phyloP scores from a whole-genome alignment of 2,329 filamentous ascomycete species.

The Fusarium keratoplasticum region DNA sequence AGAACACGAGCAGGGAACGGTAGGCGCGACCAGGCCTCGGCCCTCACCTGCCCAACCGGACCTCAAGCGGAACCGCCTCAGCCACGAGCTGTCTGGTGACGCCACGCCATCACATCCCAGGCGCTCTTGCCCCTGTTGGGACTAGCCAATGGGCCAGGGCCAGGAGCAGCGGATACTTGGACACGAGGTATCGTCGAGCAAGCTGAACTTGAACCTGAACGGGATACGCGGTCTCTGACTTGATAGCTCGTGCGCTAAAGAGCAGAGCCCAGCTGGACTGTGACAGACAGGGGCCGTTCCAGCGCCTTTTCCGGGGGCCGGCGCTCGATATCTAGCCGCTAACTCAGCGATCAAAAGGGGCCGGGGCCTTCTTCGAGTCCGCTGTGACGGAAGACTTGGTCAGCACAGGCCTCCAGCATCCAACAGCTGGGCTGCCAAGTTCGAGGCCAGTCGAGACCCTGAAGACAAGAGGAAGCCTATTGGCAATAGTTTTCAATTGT shows the following conservation, averaged over 20 bases:
- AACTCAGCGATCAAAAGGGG: neutral
- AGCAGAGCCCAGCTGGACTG: neutral
- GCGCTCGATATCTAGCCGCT: conserved; percentile 17
- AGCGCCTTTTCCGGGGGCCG: conserved; percentile 28
- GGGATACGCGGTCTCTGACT: neutral
- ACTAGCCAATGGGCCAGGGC: conserved; percentile 10
- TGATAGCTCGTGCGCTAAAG: conserved; percentile 3
- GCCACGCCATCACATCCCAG: conserved; percentile 34
- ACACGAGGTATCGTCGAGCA: conserved; percentile 17
- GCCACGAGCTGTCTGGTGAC: conserved; percentile 29
- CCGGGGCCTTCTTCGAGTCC: neutral
- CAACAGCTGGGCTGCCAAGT: conserved; percentile 2
- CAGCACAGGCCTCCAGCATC: conserved; percentile 5
- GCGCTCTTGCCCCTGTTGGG: conserved; percentile 35
- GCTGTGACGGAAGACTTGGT: neutral
- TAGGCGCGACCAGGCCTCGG: conserved; percentile 5
- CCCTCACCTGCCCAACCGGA: conserved; percentile 25
- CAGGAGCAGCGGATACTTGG: conserved; percentile 25
- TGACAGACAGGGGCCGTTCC: conserved; percentile 29
- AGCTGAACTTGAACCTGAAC: conserved; percentile 4
- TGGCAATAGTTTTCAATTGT: conserved; percentile 18
- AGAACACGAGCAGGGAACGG: conserved; percentile 16
- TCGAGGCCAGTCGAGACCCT: conserved; percentile 19
- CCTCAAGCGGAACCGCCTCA: conserved; percentile 21
- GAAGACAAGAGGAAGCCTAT: conserved; percentile 11